phyloP scores from a whole-genome alignment of 768 basidiomycete species.

The Amanita brunnescens region DNA sequence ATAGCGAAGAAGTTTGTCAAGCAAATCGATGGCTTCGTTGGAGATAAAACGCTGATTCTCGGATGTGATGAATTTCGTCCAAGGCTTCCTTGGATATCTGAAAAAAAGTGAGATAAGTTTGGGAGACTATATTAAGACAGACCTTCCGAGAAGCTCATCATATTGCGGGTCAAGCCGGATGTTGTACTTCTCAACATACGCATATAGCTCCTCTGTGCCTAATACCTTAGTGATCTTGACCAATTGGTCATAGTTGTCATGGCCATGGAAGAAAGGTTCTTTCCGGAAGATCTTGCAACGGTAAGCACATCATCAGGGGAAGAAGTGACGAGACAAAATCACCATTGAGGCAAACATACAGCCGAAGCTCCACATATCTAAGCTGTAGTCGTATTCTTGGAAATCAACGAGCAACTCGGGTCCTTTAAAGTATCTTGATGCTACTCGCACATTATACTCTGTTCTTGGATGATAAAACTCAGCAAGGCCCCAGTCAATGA shows the following conservation, averaged over 20 bases:
- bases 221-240: slow-evolving; percentile 98
- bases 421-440: slow-evolving; percentile 96
- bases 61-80: slow-evolving; percentile 91
- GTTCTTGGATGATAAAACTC: slow-evolving; percentile 98
- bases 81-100: slow-evolving; percentile 90
- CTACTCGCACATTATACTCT: slow-evolving; percentile 97
- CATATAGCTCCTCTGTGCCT: slow-evolving; percentile 90
- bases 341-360: slow-evolving; percentile 99
- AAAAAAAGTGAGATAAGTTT: slow-evolving; percentile 8
- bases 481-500: slow-evolving; percentile 98
- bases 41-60: slow-evolving; percentile 96
- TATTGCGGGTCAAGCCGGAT: slow-evolving; percentile 95
- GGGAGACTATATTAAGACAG: slow-evolving; percentile 11
- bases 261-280: slow-evolving; percentile 98
- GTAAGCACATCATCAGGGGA: slow-evolving; percentile 6
- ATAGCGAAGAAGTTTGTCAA: slow-evolving; percentile 92
- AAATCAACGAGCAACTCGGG: slow-evolving; percentile 96
- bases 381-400: slow-evolving; percentile 95
- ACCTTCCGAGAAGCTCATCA: slow-evolving; percentile 89
- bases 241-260: slow-evolving; percentile 97
- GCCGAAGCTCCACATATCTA: slow-evolving; percentile 99
- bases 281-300: slow-evolving; percentile 86
- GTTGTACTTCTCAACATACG: slow-evolving; percentile 91
- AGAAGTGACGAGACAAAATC: slow-evolving; percentile 14
- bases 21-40: slow-evolving; percentile 92